Evolutionary conservation across 331 rosid species (phyloP).

Genomic region (Quercus tomentella): DNA sequence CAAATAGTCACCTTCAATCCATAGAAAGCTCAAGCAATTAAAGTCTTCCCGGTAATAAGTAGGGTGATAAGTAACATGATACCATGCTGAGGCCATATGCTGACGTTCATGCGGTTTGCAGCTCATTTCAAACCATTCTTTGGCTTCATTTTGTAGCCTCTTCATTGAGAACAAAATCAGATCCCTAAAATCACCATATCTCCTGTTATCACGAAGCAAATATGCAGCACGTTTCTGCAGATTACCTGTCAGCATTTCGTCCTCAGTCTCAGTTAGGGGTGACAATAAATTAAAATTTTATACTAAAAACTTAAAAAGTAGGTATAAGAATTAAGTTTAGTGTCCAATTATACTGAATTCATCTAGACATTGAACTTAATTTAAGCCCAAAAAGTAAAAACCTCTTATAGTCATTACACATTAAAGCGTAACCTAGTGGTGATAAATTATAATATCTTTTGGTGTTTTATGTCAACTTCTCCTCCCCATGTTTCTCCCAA

Average conservation of each 20-base stretch:
- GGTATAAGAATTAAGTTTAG: too few relatives aligned
- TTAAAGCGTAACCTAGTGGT: too few relatives aligned
- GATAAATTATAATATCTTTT: too few relatives aligned
- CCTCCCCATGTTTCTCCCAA: too few relatives aligned
- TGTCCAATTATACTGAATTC: too few relatives aligned
- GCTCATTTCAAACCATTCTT: conserved; percentile 68
- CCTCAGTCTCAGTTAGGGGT: conserved; percentile 47
- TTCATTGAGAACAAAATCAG: conserved; percentile 52
- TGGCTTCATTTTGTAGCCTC: conserved; percentile 62
- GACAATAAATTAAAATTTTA: too few relatives aligned
- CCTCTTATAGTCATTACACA: too few relatives aligned
- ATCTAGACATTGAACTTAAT: too few relatives aligned
- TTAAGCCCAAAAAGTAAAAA: too few relatives aligned
- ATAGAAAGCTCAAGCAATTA: conserved; percentile 69
- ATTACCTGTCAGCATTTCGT: conserved; percentile 74
- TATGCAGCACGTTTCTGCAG: conserved; percentile 58
- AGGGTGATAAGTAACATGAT: conserved; percentile 36
- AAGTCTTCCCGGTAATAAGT: conserved; percentile 18
- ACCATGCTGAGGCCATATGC: conserved; percentile 57
- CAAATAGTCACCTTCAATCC: conserved; percentile 68
- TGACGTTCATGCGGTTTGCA: conserved; percentile 33
- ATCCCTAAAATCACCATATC: conserved; percentile 73
- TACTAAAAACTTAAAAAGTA: too few relatives aligned
- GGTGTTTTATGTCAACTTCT: too few relatives aligned
- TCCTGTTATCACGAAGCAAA: conserved; percentile 76